phyloP scores from a whole-genome alignment of 2,329 filamentous ascomycete species.

The Akanthomyces uredinophilus region DNA sequence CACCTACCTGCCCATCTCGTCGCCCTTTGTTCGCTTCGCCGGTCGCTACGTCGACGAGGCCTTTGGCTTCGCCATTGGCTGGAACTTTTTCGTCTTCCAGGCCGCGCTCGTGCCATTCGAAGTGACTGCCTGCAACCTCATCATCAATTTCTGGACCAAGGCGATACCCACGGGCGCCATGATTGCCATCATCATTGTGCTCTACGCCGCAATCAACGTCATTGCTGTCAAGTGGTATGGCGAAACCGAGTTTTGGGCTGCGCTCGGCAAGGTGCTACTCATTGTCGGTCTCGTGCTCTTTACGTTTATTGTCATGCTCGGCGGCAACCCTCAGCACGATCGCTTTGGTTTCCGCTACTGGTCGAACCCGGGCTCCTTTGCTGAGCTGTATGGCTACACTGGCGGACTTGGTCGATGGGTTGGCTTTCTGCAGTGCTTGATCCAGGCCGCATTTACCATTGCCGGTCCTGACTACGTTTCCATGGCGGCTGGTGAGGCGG shows the following conservation, averaged over 20 bases:
- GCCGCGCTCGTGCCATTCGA: slow-evolving; percentile 64
- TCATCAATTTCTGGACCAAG: slow-evolving; percentile 60
- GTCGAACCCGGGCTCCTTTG: slow-evolving; percentile 65
- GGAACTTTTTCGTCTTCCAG: slow-evolving; percentile 70
- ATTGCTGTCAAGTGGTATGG: slow-evolving; percentile 71
- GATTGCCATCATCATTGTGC: slow-evolving; percentile 47
- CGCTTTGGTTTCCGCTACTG: slow-evolving; percentile 67
- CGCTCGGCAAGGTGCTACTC: slow-evolving; percentile 66
- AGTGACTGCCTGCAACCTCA: slow-evolving; percentile 58
- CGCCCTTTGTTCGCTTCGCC: slow-evolving; percentile 73
- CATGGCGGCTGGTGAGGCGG: slow-evolving; percentile 65
- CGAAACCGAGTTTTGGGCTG: slow-evolving; percentile 71
- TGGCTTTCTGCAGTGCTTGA: slow-evolving; percentile 71
- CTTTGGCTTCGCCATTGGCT: slow-evolving; percentile 67
- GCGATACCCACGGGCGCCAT: slow-evolving; percentile 54
- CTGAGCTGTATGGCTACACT: slow-evolving; percentile 52
- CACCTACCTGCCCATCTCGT: slow-evolving; percentile 69
- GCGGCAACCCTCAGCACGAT: slow-evolving; percentile 70
- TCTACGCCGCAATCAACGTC: slow-evolving; percentile 58
- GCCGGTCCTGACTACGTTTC: slow-evolving; percentile 64
- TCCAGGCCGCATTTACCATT: slow-evolving; percentile 64
- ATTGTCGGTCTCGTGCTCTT: slow-evolving; percentile 68
- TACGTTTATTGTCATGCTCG: slow-evolving; percentile 79
- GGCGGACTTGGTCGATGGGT: slow-evolving; percentile 67
- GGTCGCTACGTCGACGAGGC: slow-evolving; percentile 71